A percentile compares a stretch with the other conserved stretches of the same genome.
phyloP scores from a whole-genome alignment of 495 filamentous ascomycete species.

The Penicillium malachiteum region DNA sequence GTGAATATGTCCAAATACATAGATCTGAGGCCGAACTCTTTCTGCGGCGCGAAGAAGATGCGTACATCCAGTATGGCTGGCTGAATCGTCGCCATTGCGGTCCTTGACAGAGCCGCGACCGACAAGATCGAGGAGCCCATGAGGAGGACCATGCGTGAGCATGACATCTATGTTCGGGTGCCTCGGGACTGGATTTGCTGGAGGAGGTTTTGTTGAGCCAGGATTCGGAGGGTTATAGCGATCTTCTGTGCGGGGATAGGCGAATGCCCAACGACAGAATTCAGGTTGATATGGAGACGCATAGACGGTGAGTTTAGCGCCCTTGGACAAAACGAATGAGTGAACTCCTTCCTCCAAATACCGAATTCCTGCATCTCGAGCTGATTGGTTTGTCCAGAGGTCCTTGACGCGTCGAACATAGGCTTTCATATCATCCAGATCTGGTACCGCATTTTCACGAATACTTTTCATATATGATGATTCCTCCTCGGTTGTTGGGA shows the following conservation, averaged over 20 bases:
- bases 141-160: slow-evolving; percentile 74
- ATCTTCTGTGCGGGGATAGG: slow-evolving; percentile 53
- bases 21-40: slow-evolving; percentile 47
- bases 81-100: neutral
- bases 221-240: slow-evolving; percentile 48
- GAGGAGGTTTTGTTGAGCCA: slow-evolving; percentile 8
- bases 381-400: slow-evolving; percentile 50
- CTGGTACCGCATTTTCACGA: slow-evolving; percentile 1
- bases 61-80: slow-evolving; percentile 45
- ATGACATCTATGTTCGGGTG: slow-evolving; percentile 59
- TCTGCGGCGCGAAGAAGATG: slow-evolving; percentile 44
- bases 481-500: slow-evolving; percentile 13
- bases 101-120: slow-evolving; percentile 10
- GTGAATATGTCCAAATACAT: slow-evolving; percentile 65
- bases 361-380: slow-evolving; percentile 50
- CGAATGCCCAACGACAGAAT: slow-evolving; percentile 60
- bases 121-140: slow-evolving; percentile 54
- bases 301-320: slow-evolving; percentile 62
- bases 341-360: slow-evolving; percentile 68
- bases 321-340: slow-evolving; percentile 54
- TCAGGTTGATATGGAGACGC: slow-evolving; percentile 69
- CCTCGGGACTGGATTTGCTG: slow-evolving; percentile 49
- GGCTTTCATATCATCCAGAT: slow-evolving; percentile 8
- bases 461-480: slow-evolving; percentile 1
- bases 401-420: slow-evolving; percentile 31